Percentiles rank a stretch among this genome's conserved stretches.
Conservation (phyloP, 768 basidiomycete genomes). For the Pulveroboletus sp. region DNA sequence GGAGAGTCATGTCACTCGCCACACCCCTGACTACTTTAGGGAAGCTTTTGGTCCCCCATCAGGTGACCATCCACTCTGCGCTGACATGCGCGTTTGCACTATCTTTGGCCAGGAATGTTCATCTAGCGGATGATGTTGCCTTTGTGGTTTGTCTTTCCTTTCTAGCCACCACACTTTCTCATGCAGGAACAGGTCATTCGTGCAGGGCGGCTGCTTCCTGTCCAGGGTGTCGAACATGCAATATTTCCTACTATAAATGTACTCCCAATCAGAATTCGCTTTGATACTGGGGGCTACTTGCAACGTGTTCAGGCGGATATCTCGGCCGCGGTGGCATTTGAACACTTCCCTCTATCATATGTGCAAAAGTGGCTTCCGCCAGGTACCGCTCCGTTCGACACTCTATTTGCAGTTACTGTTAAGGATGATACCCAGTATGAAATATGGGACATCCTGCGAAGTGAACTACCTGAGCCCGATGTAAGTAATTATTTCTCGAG, state of each 20-base stretch:
- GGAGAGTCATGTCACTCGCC: constrained; percentile 9
- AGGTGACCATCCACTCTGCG: constrained; percentile 31
- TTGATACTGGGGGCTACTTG: constrained; percentile 12
- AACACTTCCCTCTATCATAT: constrained; percentile 27
- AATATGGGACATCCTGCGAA: constrained; percentile 24
- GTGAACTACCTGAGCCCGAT: constrained; percentile 30
- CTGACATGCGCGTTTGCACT: constrained; percentile 27
- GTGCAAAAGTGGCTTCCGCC: constrained; percentile 30
- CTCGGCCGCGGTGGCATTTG: constrained; percentile 25
- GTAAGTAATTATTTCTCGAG: constrained; percentile 13
- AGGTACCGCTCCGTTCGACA: constrained; percentile 24
- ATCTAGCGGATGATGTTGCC: constrained; percentile 23
- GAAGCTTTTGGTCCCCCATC: constrained; percentile 16
- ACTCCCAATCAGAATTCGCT: constrained; percentile 25
- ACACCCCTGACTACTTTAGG: constrained; percentile 18
- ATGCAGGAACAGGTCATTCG: constrained; percentile 26
- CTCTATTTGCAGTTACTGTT: constrained; percentile 28
- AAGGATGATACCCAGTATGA: constrained; percentile 19
- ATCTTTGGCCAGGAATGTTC: constrained; percentile 22
- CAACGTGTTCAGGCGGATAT: constrained; percentile 25
- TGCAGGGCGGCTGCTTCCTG: constrained; percentile 26
- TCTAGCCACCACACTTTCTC: background rate
- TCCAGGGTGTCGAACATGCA: constrained; percentile 20
- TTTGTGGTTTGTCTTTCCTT: constrained; percentile 28
- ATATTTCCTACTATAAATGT: constrained; percentile 27